These are phyloP conservation scores for Oemleria cerasiformis DNA, from an alignment of 306 rosid genomes.

Conservation along the genomic window DNA sequence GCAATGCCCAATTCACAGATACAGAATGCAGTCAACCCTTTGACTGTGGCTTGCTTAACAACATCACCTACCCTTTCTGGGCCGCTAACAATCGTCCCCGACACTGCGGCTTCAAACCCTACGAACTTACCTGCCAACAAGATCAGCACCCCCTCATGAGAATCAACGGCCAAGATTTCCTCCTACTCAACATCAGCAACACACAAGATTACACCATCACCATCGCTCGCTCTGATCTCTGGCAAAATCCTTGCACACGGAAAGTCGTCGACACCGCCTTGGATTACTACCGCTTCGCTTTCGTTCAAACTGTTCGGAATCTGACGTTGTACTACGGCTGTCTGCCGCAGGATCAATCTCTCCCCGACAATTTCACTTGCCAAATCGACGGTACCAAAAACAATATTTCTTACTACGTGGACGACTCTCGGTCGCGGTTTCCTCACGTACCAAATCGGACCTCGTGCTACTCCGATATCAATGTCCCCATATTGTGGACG, in stretches of 20 bases:
- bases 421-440: neutral
- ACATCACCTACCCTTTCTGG: no score
- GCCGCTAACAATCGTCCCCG: neutral
- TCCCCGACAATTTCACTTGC: neutral
- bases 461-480: neutral
- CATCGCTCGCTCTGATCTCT: constrained; percentile 16
- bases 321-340: constrained; percentile 29
- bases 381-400: neutral
- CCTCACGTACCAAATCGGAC: neutral
- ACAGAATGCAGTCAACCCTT: no score
- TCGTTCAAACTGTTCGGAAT: neutral
- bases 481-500: constrained; percentile 19
- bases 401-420: neutral
- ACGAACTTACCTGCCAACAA: no score
- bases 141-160: neutral
- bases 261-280: neutral
- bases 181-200: neutral
- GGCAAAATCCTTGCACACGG: constrained; percentile 3
- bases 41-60: no score
- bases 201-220: constrained; percentile 3
- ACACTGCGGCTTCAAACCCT: neutral
- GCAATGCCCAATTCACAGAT: no score
- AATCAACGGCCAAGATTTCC: neutral
- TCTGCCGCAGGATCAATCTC: fast-evolving
- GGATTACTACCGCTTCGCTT: neutral